Conservation (phyloP, 768 basidiomycete species). For the Coprinopsis marcescibilis region DNA sequence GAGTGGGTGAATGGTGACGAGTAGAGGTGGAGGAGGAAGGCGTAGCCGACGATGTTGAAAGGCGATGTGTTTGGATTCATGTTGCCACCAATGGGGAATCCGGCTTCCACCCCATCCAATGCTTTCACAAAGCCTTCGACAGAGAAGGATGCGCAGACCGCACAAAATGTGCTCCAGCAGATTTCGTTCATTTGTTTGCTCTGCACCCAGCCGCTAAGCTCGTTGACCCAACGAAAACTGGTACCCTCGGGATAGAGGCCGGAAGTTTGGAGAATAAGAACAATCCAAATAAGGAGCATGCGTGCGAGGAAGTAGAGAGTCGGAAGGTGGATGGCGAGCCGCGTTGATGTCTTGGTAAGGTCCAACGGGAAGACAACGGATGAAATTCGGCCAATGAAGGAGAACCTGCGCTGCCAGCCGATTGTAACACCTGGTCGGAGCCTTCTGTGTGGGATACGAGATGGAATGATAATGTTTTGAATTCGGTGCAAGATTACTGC, state of each 20-base stretch:
- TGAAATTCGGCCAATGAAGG: constrained; percentile 24
- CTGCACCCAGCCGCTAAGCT: constrained; percentile 40
- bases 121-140: constrained; percentile 64
- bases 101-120: constrained; percentile 52
- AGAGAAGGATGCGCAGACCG: constrained; percentile 60
- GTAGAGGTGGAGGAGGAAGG: constrained; percentile 71
- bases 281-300: constrained; percentile 50
- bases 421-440: constrained; percentile 13
- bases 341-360: constrained; percentile 51
- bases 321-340: constrained; percentile 55
- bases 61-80: constrained; percentile 36
- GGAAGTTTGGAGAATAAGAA: constrained; percentile 55
- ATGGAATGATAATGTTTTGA: constrained; percentile 72
- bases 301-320: constrained; percentile 57
- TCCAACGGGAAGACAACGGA: constrained; percentile 56
- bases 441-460: constrained; percentile 29
- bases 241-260: constrained; percentile 31
- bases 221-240: constrained; percentile 19
- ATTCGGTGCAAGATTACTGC: constrained; percentile 69
- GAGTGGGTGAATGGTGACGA: constrained; percentile 58
- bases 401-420: constrained; percentile 22
- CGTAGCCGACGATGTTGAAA: constrained; percentile 58
- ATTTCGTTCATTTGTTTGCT: constrained; percentile 52
- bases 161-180: constrained; percentile 70
- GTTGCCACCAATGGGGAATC: constrained; percentile 28